Conservation (phyloP, 768 basidiomycete genomes). For the Asterophora lycoperdoides region DNA sequence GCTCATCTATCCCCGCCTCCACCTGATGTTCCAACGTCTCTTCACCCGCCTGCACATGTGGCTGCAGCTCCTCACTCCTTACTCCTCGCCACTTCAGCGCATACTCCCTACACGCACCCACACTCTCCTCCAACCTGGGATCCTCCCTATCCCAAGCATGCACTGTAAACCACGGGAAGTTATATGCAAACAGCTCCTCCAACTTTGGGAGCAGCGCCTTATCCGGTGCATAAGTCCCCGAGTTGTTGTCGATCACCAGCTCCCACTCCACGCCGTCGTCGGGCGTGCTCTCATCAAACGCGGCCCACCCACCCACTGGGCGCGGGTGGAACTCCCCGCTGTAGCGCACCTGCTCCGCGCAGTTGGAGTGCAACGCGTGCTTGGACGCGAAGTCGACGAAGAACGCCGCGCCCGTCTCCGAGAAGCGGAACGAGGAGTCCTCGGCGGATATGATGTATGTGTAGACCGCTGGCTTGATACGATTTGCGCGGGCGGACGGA, state of each 20-base stretch:
- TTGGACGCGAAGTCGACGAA: slow-evolving; percentile 85
- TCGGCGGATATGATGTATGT: slow-evolving; percentile 79
- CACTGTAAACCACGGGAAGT: slow-evolving; percentile 64
- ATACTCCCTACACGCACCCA: slow-evolving; percentile 65
- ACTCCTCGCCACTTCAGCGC: slow-evolving; percentile 59
- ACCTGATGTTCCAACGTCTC: slow-evolving; percentile 42
- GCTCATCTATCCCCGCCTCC: slow-evolving; percentile 5
- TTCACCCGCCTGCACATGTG: slow-evolving; percentile 52
- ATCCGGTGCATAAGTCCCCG: slow-evolving; percentile 81
- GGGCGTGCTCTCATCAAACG: slow-evolving; percentile 46
- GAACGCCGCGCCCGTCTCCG: slow-evolving; percentile 83
- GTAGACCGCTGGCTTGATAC: slow-evolving; percentile 79
- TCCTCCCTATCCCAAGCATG: slow-evolving; percentile 54
- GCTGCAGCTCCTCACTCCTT: slow-evolving; percentile 56
- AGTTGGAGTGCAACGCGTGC: slow-evolving; percentile 81
- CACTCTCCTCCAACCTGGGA: slow-evolving; percentile 50
- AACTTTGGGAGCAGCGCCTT: slow-evolving; percentile 54
- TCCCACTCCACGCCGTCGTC: slow-evolving; percentile 71
- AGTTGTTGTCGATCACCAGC: slow-evolving; percentile 81
- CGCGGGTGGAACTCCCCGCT: slow-evolving; percentile 79
- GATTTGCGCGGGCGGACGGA: slow-evolving; percentile 16
- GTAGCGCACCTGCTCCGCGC: slow-evolving; percentile 61
- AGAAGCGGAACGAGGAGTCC: slow-evolving; percentile 77
- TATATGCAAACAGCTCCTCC: slow-evolving; percentile 61
- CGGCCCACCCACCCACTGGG: slow-evolving; percentile 63